Evolutionary conservation across 768 basidiomycete species (phyloP).

Genomic region (Amanita inopinata): DNA sequence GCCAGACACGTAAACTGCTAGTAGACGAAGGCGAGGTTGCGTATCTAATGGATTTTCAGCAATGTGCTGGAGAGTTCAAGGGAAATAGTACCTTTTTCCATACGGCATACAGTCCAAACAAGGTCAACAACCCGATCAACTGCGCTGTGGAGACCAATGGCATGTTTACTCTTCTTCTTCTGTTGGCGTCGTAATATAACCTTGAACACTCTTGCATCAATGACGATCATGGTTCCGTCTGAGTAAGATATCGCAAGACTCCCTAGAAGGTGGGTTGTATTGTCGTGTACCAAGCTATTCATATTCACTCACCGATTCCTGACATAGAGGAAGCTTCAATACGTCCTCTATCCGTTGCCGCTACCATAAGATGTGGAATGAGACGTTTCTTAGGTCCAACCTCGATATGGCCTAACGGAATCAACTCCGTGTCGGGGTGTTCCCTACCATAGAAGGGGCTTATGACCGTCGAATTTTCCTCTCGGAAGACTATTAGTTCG

Average conservation of each 20-base stretch:
- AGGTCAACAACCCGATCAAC: constrained; percentile 41
- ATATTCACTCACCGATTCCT: constrained; percentile 51
- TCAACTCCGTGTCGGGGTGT: constrained; percentile 37
- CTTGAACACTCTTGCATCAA: constrained; percentile 70
- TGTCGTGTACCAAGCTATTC: background rate
- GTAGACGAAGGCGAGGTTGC: constrained; percentile 44
- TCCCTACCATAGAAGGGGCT: constrained; percentile 17
- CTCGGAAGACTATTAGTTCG: constrained; percentile 43
- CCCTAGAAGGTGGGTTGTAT: constrained; percentile 31
- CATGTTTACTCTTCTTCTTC: constrained; percentile 30
- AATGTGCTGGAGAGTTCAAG: background rate
- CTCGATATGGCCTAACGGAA: constrained; percentile 40
- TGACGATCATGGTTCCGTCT: constrained; percentile 46
- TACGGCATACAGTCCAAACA: constrained; percentile 55
- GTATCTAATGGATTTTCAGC: constrained; percentile 24
- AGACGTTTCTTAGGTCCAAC: constrained; percentile 33
- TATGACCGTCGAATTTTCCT: constrained; percentile 2
- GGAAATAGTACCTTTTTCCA: constrained; percentile 38
- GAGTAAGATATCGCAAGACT: constrained; percentile 68
- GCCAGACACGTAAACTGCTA: constrained; percentile 53
- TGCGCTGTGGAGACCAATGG: constrained; percentile 23
- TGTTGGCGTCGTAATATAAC: constrained; percentile 45
- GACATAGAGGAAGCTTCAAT: constrained; percentile 52
- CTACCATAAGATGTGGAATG: constrained; percentile 52
- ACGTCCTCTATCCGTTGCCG: constrained; percentile 30